Evolutionary conservation across 2,329 filamentous ascomycete species (phyloP).

Genomic region (Arachnomyces sp.): DNA sequence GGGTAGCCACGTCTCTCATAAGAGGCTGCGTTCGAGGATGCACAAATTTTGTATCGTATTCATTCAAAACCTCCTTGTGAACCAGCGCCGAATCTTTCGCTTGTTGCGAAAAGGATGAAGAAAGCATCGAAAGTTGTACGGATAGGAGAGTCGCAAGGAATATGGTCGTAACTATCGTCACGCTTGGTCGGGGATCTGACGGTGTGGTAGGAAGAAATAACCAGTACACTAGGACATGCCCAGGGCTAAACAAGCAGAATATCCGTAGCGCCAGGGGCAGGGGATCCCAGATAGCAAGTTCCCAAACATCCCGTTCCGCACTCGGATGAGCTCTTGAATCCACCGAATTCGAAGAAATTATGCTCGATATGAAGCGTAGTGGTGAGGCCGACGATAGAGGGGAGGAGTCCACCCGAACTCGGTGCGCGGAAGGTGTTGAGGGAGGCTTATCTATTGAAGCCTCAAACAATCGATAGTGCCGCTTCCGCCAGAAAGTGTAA

Average conservation of each 20-base stretch:
- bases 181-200: slow-evolving; percentile 71
- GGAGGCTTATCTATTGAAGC: slow-evolving; percentile 67
- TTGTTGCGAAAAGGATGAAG: slow-evolving; percentile 70
- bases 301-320: slow-evolving; percentile 81
- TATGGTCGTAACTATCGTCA: slow-evolving; percentile 78
- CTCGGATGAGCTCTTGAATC: slow-evolving; percentile 71
- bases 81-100: slow-evolving; percentile 75
- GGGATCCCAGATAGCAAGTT: slow-evolving; percentile 88
- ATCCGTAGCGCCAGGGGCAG: slow-evolving; percentile 71
- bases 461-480: slow-evolving; percentile 87
- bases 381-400: slow-evolving; percentile 65
- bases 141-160: slow-evolving; percentile 67
- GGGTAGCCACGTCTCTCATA: slow-evolving; percentile 70
- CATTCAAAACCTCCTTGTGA: slow-evolving; percentile 83
- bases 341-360: slow-evolving; percentile 62
- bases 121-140: slow-evolving; percentile 64
- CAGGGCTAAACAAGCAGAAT: slow-evolving; percentile 86
- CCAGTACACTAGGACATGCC: slow-evolving; percentile 85
- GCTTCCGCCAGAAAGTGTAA: slow-evolving; percentile 72
- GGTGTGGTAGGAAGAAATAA: slow-evolving; percentile 71
- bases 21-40: slow-evolving; percentile 78
- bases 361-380: slow-evolving; percentile 60
- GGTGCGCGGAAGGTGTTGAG: slow-evolving; percentile 73
- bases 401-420: slow-evolving; percentile 80
- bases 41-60: slow-evolving; percentile 94